phyloP scores from a whole-genome alignment of 345 rosid genomes.

The Combretum micranthum region DNA sequence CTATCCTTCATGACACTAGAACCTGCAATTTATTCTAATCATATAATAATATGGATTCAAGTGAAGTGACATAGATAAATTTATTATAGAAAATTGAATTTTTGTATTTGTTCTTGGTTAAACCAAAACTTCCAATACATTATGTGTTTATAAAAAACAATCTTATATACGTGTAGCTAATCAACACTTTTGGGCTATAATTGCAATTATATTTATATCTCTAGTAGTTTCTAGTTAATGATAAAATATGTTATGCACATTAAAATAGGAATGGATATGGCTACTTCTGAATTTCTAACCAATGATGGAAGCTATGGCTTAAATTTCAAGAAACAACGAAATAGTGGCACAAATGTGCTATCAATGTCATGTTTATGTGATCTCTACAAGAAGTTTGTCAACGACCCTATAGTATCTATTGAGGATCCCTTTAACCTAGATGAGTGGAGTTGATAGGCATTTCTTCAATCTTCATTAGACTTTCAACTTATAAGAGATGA shows the following conservation, averaged over 20 bases:
- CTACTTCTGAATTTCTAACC: conserved; percentile 86
- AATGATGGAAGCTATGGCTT: conserved; percentile 83
- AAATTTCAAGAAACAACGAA: conserved; percentile 92
- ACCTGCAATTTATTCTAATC: too few species aligned
- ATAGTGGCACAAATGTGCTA: conserved; percentile 76
- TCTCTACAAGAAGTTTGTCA: conserved; percentile 77
- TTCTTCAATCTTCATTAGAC: conserved; percentile 75
- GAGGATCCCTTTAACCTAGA: conserved; percentile 99
- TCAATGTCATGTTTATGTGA: conserved; percentile 72
- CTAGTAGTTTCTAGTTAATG: neutral
- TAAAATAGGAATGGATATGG: conserved; percentile 98
- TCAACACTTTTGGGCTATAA: neutral
- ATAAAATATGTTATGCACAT: conserved; percentile 41
- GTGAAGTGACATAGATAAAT: too few species aligned
- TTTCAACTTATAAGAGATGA: conserved; percentile 94
- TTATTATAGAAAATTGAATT: too few species aligned
- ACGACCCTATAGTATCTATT: conserved; percentile 81
- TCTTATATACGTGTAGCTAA: too few species aligned
- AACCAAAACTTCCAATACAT: too few species aligned
- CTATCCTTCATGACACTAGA: too few species aligned
- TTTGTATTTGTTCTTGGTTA: too few species aligned
- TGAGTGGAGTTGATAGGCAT: conserved; percentile 94
- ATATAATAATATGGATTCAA: too few species aligned
- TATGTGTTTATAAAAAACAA: too few species aligned
- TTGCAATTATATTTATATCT: neutral